phyloP scores from a whole-genome alignment of 345 rosid genomes.

The Euclidium syriacum region DNA sequence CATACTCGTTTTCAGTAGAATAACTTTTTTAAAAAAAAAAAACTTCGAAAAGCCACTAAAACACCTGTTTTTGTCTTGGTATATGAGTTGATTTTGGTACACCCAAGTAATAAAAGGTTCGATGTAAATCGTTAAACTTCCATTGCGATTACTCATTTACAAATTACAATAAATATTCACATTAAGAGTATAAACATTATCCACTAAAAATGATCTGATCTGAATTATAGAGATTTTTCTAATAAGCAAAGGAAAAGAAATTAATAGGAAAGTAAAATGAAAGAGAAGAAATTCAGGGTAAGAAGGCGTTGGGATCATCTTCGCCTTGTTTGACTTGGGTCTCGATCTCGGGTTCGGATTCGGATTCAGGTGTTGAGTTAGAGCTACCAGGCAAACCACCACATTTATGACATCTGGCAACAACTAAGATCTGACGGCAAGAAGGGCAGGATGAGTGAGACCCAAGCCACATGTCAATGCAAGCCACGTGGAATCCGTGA shows the following conservation, averaged over 20 bases:
- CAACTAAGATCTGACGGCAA: conserved; percentile 71
- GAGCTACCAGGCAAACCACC: conserved; percentile 55
- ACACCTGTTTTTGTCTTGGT: no score
- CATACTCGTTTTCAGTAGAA: no score
- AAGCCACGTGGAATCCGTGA: conserved; percentile 80
- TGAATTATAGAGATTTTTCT: not conserved
- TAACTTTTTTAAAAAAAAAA: no score
- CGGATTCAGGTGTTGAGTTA: conserved; percentile 26
- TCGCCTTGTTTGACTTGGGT: conserved; percentile 37
- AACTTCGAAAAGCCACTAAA: no score
- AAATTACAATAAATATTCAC: conserved; percentile 20
- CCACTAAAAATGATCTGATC: conserved; percentile 12
- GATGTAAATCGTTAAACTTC: conserved; percentile 8
- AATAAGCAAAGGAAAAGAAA: not conserved
- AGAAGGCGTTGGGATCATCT: conserved; percentile 45
- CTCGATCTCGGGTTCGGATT: conserved; percentile 26
- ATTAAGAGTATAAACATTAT: conserved; percentile 7
- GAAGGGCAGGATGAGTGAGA: conserved; percentile 96
- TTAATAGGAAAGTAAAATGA: not conserved
- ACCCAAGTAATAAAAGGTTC: not conserved
- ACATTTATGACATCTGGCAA: conserved; percentile 61
- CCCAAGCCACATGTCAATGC: conserved; percentile 93
- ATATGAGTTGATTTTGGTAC: not conserved
- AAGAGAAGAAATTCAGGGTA: conserved; percentile 34
- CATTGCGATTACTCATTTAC: conserved; percentile 15